Evolutionary conservation across 495 filamentous ascomycete species (phyloP).

Genomic region (Trichocladium antarcticum): DNA sequence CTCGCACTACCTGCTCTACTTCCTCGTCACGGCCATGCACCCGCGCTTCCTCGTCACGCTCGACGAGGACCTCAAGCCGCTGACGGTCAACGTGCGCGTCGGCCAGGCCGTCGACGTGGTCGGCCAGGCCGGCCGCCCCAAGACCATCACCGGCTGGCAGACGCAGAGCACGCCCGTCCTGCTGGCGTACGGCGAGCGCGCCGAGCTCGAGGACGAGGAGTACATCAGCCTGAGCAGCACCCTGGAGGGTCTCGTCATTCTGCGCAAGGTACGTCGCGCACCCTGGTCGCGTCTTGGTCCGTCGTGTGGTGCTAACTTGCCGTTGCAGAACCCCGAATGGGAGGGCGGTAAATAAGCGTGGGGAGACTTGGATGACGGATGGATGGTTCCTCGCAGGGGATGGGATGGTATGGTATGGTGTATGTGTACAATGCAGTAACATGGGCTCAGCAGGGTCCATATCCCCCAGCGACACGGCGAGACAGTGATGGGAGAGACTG

Average conservation of each 20-base stretch:
- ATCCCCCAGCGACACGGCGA: not conserved
- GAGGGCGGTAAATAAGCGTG: slow-evolving; percentile 32
- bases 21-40: slow-evolving; percentile 93
- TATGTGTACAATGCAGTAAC: slow-evolving; percentile 13
- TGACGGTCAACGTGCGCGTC: slow-evolving; percentile 92
- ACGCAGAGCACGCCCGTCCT: slow-evolving; percentile 97
- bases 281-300: not conserved
- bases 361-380: not conserved
- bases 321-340: slow-evolving; percentile 39
- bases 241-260: slow-evolving; percentile 87
- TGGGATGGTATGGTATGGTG: slow-evolving; percentile 1
- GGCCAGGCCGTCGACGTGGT: slow-evolving; percentile 98
- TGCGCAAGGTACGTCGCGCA: slow-evolving; percentile 67
- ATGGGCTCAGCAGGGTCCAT: not conserved
- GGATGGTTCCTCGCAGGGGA: not conserved
- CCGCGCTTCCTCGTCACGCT: slow-evolving; percentile 92
- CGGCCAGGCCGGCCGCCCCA: slow-evolving; percentile 89
- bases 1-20: slow-evolving; percentile 93
- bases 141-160: slow-evolving; percentile 99
- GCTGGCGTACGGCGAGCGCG: slow-evolving; percentile 83
- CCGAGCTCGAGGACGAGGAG: slow-evolving; percentile 94
- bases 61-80: slow-evolving; percentile 83
- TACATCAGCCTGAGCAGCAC: slow-evolving; percentile 84
- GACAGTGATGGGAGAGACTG: not conserved
- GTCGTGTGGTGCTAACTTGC: slow-evolving; percentile 12